Percentiles rank a stretch among this genome's conserved stretches.
These are phyloP conservation scores for Paralagenidium karlingii DNA, from an alignment of 352 stramenopile genomes.

Conservation along the genomic window DNA sequence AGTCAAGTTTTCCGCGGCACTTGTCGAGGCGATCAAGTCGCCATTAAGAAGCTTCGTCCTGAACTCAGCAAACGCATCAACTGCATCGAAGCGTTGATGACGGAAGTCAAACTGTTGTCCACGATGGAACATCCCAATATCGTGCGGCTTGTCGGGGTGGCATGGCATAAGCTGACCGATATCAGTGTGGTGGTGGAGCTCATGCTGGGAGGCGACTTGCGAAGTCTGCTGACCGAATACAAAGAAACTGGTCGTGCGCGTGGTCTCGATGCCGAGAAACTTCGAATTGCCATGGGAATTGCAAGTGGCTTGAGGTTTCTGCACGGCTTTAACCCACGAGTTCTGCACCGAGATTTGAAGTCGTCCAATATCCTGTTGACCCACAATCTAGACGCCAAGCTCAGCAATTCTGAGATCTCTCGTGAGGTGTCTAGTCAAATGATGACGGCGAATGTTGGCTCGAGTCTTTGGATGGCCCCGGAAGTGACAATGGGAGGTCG, in stretches of 20 bases:
- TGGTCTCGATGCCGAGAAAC: constrained; percentile 65
- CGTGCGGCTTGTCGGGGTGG: constrained; percentile 86
- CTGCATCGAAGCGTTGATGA: constrained; percentile 67
- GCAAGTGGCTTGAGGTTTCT: constrained; percentile 85
- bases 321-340: constrained; percentile 76
- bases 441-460: constrained; percentile 4
- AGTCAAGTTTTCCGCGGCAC: constrained; percentile 54
- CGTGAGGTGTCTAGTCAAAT: constrained; percentile 7
- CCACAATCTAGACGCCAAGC: constrained; percentile 78
- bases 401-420: constrained; percentile 82
- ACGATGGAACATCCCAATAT: constrained; percentile 74
- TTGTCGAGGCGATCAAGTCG: constrained; percentile 71
- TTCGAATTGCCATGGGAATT: constrained; percentile 81
- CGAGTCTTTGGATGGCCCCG: constrained; percentile 6
- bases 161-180: constrained; percentile 70
- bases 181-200: constrained; percentile 84
- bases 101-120: constrained; percentile 70
- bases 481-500: constrained; percentile 5
- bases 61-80: constrained; percentile 61
- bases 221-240: constrained; percentile 61
- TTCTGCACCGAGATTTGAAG: constrained; percentile 86
- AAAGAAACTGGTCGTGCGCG: constrained; percentile 22
- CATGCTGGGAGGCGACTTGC: constrained; percentile 73
- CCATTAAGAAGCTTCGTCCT: constrained; percentile 76
- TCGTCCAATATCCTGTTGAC: constrained; percentile 84